phyloP scores from a whole-genome alignment of 495 filamentous ascomycete species.

The Recurvomyces mirabilis region DNA sequence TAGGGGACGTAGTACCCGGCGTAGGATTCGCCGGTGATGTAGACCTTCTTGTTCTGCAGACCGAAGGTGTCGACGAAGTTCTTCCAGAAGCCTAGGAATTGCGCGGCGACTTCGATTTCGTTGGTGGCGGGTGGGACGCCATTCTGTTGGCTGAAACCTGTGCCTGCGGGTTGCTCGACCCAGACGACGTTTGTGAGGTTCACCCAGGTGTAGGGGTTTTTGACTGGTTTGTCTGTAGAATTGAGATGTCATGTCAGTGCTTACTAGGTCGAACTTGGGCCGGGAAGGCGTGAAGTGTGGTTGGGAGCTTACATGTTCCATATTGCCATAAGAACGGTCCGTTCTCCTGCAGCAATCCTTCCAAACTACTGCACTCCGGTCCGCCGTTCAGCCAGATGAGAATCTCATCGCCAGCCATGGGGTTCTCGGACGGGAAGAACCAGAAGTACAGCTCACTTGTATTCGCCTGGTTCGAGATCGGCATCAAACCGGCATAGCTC shows the following conservation, averaged over 20 bases:
- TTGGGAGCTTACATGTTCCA: conserved; percentile 30
- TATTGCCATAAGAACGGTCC: conserved; percentile 34
- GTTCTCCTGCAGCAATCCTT: conserved; percentile 34
- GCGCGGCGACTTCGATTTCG: conserved; percentile 45
- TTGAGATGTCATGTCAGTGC: neutral
- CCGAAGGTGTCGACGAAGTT: conserved; percentile 52
- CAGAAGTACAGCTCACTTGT: conserved; percentile 32
- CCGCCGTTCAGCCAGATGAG: conserved; percentile 34
- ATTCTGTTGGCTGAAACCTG: conserved; percentile 37
- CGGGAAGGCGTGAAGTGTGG: too few species aligned
- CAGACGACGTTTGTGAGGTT: conserved; percentile 28
- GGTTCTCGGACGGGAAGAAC: conserved; percentile 31
- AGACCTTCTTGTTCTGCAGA: conserved; percentile 50
- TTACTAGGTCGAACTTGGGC: neutral
- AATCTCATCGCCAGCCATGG: conserved; percentile 25
- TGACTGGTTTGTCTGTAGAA: conserved; percentile 15
- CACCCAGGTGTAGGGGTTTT: conserved; percentile 22
- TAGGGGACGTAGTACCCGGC: conserved; percentile 73
- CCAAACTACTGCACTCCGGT: conserved; percentile 30
- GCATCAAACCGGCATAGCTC: conserved; percentile 32
- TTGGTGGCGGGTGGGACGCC: conserved; percentile 43
- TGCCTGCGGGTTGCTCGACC: conserved; percentile 28
- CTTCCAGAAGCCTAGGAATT: conserved; percentile 54
- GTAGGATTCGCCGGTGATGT: conserved; percentile 52
- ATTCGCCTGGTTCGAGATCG: conserved; percentile 27